Base-by-base conservation (phyloP, 192 early-diverging fungal genomes). In the Coemansia nantahalensis region DNA sequence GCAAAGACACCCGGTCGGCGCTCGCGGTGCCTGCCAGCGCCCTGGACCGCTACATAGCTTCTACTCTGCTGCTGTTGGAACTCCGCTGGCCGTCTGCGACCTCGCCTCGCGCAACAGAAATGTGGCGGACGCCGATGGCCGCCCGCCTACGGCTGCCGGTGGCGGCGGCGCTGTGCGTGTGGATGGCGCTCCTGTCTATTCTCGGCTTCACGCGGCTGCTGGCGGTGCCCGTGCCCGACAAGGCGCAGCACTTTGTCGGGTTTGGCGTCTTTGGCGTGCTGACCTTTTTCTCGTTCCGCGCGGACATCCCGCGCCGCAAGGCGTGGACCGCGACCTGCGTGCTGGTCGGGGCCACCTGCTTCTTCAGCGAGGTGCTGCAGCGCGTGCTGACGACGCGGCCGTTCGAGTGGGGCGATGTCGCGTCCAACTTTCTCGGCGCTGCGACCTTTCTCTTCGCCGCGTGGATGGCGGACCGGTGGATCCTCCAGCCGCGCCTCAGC, bases 381-480 rank as follows among this genome's bases (percentile, higher is more conserved):
- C 26, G 47, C 41, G n/a, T 75, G 41, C 19, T 63, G 32, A 61
- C 59, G 12, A 48, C 56, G 41, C 61, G 69, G 17, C 17, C 21
- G 45, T 73, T 73, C 40, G 54, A 73, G 50, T 65, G 69, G 62
- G 30, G 43, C 49, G 65, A 75, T 31, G 42, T 75, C 28, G 54
- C 26, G 31, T 55, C 64, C 18, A 75, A 75, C 41, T 51, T 59
- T 19, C 42, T 75, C 7, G 71, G 71, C 15, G 41, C 65, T 4
- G 19, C 34, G 10, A 48, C 52, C 13, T 75, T 68, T 59, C 45
- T 75, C 19, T 62, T 63, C 39, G 60, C 56, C 1, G 64, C 51
- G 38, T 75, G 71, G 71, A 68, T 63, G 55, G 55, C 23, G 3
- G 64, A 75, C 47, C 57, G 23, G 23, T 62, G 65, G 64, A 59